Conservation (phyloP, 2,329 filamentous ascomycete species). For the Clarireedia monteithiana region DNA sequence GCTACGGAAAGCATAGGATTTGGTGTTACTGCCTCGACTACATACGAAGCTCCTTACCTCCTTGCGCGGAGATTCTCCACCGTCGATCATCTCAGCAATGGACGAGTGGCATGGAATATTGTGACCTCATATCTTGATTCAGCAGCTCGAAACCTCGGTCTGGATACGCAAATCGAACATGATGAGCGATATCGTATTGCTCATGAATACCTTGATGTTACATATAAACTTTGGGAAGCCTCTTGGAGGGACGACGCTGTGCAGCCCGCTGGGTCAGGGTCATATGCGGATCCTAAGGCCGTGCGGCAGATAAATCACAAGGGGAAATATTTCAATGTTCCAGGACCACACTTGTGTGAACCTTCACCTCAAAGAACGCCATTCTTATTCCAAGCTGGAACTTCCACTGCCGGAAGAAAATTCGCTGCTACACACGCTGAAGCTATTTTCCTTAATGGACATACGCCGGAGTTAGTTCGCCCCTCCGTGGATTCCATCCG, state of each 20-base stretch:
- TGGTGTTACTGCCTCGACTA: constrained; percentile 59
- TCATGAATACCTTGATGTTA: constrained; percentile 49
- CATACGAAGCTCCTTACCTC: constrained; percentile 43
- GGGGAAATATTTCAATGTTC: constrained; percentile 55
- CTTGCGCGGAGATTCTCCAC: constrained; percentile 24
- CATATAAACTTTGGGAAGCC: constrained; percentile 23
- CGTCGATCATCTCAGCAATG: constrained; percentile 42
- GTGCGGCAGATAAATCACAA: constrained; percentile 60
- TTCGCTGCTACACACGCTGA: constrained; percentile 67
- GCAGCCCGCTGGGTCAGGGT: constrained; percentile 46
- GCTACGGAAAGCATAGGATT: constrained; percentile 60
- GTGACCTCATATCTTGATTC: constrained; percentile 63
- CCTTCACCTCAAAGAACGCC: constrained; percentile 25
- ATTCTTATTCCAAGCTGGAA: constrained; percentile 53
- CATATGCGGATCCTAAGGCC: constrained; percentile 50
- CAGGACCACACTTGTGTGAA: constrained; percentile 58
- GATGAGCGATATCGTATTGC: constrained; percentile 60
- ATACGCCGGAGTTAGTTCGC: constrained; percentile 52
- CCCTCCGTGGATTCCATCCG: constrained; percentile 58
- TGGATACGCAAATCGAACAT: constrained; percentile 50
- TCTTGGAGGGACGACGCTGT: constrained; percentile 40
- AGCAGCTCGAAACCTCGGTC: constrained; percentile 55
- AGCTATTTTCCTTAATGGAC: constrained; percentile 61
- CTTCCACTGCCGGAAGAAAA: constrained; percentile 54
- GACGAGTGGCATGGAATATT: constrained; percentile 44